These are phyloP conservation scores for Bifiguratus adelaidae DNA, from an alignment of 192 early-diverging fungal genomes.

Conservation along the genomic window DNA sequence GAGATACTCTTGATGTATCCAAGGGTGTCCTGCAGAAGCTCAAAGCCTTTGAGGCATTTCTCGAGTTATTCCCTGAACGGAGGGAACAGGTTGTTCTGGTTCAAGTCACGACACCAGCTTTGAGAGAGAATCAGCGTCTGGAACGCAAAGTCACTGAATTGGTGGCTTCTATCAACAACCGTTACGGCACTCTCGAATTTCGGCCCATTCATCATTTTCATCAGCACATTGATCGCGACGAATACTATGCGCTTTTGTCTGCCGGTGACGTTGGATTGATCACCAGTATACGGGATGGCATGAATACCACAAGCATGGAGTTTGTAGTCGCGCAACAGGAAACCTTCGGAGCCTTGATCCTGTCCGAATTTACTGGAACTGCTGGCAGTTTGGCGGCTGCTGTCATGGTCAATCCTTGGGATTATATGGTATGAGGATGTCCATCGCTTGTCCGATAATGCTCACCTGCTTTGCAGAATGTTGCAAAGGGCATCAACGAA, in stretches of 20 bases:
- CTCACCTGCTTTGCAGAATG: conserved; percentile 30
- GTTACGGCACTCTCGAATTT: conserved; percentile 90
- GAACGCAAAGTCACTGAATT: conserved; percentile 83
- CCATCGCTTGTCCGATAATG: background rate
- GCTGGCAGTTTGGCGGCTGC: conserved; percentile 71
- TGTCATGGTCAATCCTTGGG: conserved; percentile 87
- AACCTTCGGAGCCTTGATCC: conserved; percentile 75
- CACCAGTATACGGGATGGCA: conserved; percentile 89
- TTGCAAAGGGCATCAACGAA: conserved; percentile 68
- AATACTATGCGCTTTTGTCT: conserved; percentile 88
- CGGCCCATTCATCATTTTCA: conserved; percentile 87
- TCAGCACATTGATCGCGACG: conserved; percentile 87
- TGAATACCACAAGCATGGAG: conserved; percentile 95
- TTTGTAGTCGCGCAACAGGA: conserved; percentile 88
- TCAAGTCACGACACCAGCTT: conserved; percentile 89
- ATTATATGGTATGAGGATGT: conserved; percentile 25
- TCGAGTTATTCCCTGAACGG: conserved; percentile 86
- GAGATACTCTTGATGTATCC: conserved; percentile 92
- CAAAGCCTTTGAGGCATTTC: conserved; percentile 86
- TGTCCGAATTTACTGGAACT: conserved; percentile 96
- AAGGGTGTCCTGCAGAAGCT: conserved; percentile 94
- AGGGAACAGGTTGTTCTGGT: conserved; percentile 73
- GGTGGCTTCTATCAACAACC: conserved; percentile 85
- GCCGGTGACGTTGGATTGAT: conserved; percentile 89
- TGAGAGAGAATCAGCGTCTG: conserved; percentile 47